A percentile compares a stretch with the other conserved stretches of the same genome.
Conservation (phyloP, 129 eudicot genomes). For the Flaveria linearis region DNA sequence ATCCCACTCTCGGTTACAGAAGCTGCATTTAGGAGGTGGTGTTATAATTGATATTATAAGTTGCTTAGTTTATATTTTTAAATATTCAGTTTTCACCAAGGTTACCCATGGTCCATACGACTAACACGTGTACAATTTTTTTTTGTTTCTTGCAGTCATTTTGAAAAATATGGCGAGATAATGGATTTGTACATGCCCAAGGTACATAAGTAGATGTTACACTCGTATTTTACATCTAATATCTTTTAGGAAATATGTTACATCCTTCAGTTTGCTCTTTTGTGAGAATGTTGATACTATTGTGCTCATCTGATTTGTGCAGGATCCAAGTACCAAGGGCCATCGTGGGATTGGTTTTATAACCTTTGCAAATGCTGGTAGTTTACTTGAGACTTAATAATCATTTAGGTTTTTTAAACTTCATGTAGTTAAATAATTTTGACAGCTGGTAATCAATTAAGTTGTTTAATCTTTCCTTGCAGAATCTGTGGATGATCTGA, state of each 20-base stretch:
- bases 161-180: slow-evolving; percentile 87
- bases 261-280: slow-evolving; percentile 4
- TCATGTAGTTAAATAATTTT: not conserved
- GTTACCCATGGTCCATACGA: slow-evolving; percentile 17
- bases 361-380: slow-evolving; percentile 90
- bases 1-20: slow-evolving; percentile 77
- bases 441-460: not conserved
- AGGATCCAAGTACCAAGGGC: slow-evolving; percentile 94
- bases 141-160: slow-evolving; percentile 64
- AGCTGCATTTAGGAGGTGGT: slow-evolving; percentile 68
- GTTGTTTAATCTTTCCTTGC: slow-evolving; percentile 26
- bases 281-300: not conserved
- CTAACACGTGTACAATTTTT: not conserved
- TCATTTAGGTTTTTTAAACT: slow-evolving; percentile 14
- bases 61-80: not conserved
- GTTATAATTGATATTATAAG: slow-evolving; percentile 2
- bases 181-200: slow-evolving; percentile 98
- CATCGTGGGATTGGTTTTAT: slow-evolving; percentile 99
- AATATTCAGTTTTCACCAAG: not conserved
- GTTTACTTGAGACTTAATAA: not conserved
- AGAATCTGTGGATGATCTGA: slow-evolving; percentile 93
- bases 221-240: not conserved
- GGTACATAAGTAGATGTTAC: slow-evolving; percentile 41
- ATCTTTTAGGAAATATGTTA: not conserved
- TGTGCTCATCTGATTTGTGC: slow-evolving; percentile 14